Base-by-base conservation (phyloP, 2,329 filamentous ascomycete species). In the Beauveria sp. region DNA sequence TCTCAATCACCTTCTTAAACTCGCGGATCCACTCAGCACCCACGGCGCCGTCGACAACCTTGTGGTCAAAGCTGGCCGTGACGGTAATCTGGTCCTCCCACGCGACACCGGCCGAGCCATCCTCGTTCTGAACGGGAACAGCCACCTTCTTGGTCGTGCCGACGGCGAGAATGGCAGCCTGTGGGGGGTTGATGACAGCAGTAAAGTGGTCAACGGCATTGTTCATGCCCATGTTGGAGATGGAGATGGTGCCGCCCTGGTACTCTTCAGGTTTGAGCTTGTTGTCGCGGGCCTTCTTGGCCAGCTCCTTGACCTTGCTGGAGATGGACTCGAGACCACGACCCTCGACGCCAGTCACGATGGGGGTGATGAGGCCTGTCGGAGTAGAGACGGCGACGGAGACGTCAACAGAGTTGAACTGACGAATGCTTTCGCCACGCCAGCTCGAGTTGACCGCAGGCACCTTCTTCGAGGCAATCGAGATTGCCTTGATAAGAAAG, bases 201-300 rank as follows among this genome's bases (percentile, higher is more conserved):
- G 94, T 97, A 80, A 99, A 99, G 75, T 92, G 86, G 79, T 97
- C 92, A 65, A 99, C 88, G 55, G 94, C 93, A 53, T 87, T 73
- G 85, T 99, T 99, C 94, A 99, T 99, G 77, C 94, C 94, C 94
- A 99, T 96, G 86, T 99, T 99, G 80, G 91, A 96, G 79, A 99
- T 97, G 76, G 93, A 97, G 80, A 99, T 96, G 75, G 91, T 96
- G 75, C 94, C 94, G 61, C 94, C 94, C 83, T 97, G 93, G 86
- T 96, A 99, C 80, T 99, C 92, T 77, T 99, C 93, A 53, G 94
- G 94, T 88, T 97, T 97, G 70, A 99, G 89, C 87, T 97, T 99
- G 79, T 91, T 90, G 69, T 97, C 94, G 64, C 92, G 87, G 65
- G 94, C 94, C 75, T 91, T 91, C 86, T 96, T 96, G 73, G 92